Evolutionary conservation across 805 yeast genomes (phyloP).

Genomic region (Ogataea henricii): DNA sequence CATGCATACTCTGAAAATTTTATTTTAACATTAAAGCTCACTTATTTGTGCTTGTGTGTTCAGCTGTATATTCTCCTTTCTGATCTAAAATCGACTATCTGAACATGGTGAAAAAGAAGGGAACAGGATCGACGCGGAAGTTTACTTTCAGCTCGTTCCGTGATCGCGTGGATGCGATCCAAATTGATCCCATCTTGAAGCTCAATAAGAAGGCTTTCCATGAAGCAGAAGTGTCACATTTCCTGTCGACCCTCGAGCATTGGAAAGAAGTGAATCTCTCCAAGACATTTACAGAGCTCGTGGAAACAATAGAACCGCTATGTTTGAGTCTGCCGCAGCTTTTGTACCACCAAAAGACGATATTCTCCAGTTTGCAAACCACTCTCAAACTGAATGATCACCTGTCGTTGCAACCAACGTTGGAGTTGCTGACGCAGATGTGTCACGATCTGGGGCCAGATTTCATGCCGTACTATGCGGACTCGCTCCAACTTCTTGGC

Average conservation of each 20-base stretch:
- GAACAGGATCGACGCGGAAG: constrained; percentile 56
- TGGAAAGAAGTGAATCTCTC: constrained; percentile 89
- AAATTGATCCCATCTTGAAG: constrained; percentile 68
- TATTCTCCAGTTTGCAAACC: constrained; percentile 46
- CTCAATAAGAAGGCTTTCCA: constrained; percentile 63
- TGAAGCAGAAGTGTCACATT: constrained; percentile 75
- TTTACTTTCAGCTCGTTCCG: constrained; percentile 75
- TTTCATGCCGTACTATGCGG: constrained; percentile 65
- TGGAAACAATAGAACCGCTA: constrained; percentile 52
- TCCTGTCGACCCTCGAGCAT: constrained; percentile 73
- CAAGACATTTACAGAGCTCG: constrained; percentile 65
- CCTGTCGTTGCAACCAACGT: constrained; percentile 73
- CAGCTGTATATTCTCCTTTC: neutral
- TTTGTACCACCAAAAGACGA: constrained; percentile 63
- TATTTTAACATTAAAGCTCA: neutral
- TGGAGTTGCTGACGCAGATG: constrained; percentile 81
- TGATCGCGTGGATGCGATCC: constrained; percentile 79
- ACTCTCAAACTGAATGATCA: constrained; percentile 60
- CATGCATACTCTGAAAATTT: constrained; percentile 5
- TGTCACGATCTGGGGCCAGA: constrained; percentile 93
- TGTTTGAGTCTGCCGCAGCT: constrained; percentile 80
- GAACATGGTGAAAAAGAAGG: constrained; percentile 39
- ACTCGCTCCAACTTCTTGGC: constrained; percentile 53
- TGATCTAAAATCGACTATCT: neutral
- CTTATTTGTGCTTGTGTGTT: too few relatives aligned